These are phyloP conservation scores for Monosporascus sp. DNA, from an alignment of 2,329 filamentous ascomycete genomes.

Conservation along the genomic window DNA sequence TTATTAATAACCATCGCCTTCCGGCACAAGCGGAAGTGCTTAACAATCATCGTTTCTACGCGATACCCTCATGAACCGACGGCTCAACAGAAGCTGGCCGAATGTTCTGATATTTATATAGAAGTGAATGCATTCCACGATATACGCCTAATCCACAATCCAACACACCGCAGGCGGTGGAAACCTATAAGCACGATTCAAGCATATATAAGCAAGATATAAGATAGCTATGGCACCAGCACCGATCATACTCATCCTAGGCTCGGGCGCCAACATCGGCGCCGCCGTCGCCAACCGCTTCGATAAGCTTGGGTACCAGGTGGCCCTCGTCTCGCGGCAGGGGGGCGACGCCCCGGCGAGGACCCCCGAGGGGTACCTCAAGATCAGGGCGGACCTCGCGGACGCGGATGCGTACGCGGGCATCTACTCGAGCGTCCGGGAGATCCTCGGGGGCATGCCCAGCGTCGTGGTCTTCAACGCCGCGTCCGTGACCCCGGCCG, in stretches of 20 bases:
- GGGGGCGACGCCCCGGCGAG: background rate
- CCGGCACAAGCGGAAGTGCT: too few species aligned
- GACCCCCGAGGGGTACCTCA: background rate
- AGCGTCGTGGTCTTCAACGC: constrained; percentile 1
- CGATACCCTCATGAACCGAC: too few species aligned
- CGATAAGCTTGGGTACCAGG: constrained; percentile 1
- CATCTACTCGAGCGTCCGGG: background rate
- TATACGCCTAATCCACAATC: too few species aligned
- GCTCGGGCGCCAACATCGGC: constrained; percentile 4
- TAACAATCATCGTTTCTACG: too few species aligned
- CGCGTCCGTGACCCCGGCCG: background rate
- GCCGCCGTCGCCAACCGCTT: background rate
- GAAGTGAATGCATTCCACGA: too few species aligned
- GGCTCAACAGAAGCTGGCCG: too few species aligned
- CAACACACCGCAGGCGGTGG: too few species aligned
- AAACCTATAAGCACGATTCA: too few species aligned
- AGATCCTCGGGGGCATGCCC: background rate
- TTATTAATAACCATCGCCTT: too few species aligned
- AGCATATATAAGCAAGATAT: too few species aligned
- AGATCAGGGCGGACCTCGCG: constrained; percentile 1
- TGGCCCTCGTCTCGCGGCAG: constrained; percentile 4
- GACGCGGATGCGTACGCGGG: background rate
- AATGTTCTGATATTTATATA: too few species aligned
- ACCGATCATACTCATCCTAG: constrained; percentile 2
- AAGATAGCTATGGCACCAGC: background rate